phyloP scores from a whole-genome alignment of 2,329 filamentous ascomycete genomes.

The Diplodia seriata region DNA sequence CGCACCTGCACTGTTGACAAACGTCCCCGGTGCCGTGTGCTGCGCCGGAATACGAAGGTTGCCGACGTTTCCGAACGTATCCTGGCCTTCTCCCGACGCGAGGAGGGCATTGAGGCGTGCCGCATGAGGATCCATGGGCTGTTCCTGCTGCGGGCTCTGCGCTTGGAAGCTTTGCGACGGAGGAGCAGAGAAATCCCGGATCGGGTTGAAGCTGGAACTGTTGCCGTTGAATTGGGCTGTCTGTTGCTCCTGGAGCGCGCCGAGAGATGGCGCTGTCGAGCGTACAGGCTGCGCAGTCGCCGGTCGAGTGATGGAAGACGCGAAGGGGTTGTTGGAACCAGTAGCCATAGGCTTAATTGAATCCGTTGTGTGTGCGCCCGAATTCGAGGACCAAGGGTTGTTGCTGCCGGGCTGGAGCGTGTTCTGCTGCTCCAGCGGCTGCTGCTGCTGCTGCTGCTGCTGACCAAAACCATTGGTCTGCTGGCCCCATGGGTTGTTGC shows the following conservation, averaged over 20 bases:
- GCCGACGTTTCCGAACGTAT: slow-evolving; percentile 97
- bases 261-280: slow-evolving; percentile 72
- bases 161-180: slow-evolving; percentile 33
- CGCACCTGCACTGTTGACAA: slow-evolving; percentile 91
- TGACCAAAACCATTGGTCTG: slow-evolving; percentile 47
- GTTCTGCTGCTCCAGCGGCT: slow-evolving; percentile 64
- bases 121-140: slow-evolving; percentile 63
- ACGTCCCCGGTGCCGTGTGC: slow-evolving; percentile 93
- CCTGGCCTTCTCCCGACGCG: slow-evolving; percentile 86
- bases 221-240: slow-evolving; percentile 69
- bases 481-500: slow-evolving; percentile 49
- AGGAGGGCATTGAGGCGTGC: slow-evolving; percentile 86
- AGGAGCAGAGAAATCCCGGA: slow-evolving; percentile 53
- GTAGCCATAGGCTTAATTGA: slow-evolving; percentile 82
- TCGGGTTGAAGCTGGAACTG: slow-evolving; percentile 56
- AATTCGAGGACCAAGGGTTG: slow-evolving; percentile 81
- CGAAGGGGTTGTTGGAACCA: slow-evolving; percentile 98
- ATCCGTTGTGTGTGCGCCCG: slow-evolving; percentile 63
- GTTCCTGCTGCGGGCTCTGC: slow-evolving; percentile 52
- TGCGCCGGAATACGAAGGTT: slow-evolving; percentile 94
- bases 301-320: slow-evolving; percentile 68
- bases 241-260: slow-evolving; percentile 82
- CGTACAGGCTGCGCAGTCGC: slow-evolving; percentile 62
- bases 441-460: slow-evolving; percentile 60
- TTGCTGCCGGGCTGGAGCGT: slow-evolving; percentile 81